Base-by-base conservation (phyloP, 2,329 filamentous ascomycete genomes). In the Ascochyta viciae-villosae region DNA sequence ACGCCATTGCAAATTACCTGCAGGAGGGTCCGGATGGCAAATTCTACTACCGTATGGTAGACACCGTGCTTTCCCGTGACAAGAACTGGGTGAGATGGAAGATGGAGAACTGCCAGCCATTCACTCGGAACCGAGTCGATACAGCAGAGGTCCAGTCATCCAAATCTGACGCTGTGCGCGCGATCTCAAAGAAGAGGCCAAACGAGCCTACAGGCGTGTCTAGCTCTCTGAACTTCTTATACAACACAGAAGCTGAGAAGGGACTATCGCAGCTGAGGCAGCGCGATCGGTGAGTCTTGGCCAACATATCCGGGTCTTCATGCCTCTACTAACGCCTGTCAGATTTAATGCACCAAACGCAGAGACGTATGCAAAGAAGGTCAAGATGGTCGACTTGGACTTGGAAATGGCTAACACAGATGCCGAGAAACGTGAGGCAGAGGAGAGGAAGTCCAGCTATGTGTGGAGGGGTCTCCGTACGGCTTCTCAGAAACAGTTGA, bases 11-110 rank as follows among this genome's bases (percentile, higher is more conserved):
- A 56, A 86, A 87, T 55, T 96, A 97, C 75, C 84, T 99, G 53
- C 89, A 90, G 71, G 84, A 88, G 66, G 91, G 91, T 19, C 79
- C 83, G 38, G 93, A 96, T 69, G 95, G 95, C 27, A 90, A 91
- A 61, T 96, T 96, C 76, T 99, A 98, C 76, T 90, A 92, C 77
- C 89, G 95, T 35, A 96, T 98, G 86, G 92, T 99, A 29, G 94
- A 98, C 74, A 98, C 93, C 12, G 94, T 99, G 29, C 85, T 99
- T 27, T 91, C 92, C 23, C 85, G 95, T 61, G 95, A 99, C 76
- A 98, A 97, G 80, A 97, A 98, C 73, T 99, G 96, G 96, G 92
- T 96, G 40, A 89, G 92, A 60, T 99, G 95, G 95, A 99, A 99
- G 78, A 89, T 94, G 57, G 92, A 97, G 74, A 91, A 89, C 64